Base-by-base conservation (phyloP, 805 yeast species). In the Myxozyma monticola region DNA sequence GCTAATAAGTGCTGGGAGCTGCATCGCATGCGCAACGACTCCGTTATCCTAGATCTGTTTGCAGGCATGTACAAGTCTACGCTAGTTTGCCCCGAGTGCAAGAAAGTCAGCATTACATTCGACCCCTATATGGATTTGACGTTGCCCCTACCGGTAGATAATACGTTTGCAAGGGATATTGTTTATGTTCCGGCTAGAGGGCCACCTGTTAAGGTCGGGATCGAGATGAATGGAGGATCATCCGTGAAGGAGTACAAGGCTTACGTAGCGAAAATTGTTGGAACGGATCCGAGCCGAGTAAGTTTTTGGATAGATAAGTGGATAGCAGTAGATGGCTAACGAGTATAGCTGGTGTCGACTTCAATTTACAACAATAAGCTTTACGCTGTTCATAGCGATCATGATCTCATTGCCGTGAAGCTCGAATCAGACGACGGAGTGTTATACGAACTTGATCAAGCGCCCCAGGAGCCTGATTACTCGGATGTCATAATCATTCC, bases 61-160 rank as follows among this genome's bases (percentile, higher is more conserved):
- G 85, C 90, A 8, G 98, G 98, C 0, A 64, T 88, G 62, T 93
- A 91, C 66, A 87, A 90, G 67, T 88, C 96, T 1, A 89, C 96
- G 0, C 72, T 93, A 47, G 76, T 84, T 10, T 91, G 99, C 64
- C 98, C 98, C 0, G 81, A 70, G 7, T 93, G 99, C 68, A 65
- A 75, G 17, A 84, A 84, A 60, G 78, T 86, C 6, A 84, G 95
- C 24, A 77, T 91, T 22, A 90, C 97, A 0, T 93, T 90, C 69
- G 99, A 91, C 66, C 98, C 99, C 0, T 91, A 81, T 64, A 88
- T 82, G 69, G 96, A 89, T 63, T 70, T 91, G 57, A 89, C 99
- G 0, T 70, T 91, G 37, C 98, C 98, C 0, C 72, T 91, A 21
- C 98, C 98, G 0, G 79, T 84, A 1, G 78, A 79, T 40, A 78